Conservation (phyloP, 306 rosid genomes). For the Alnus glutinosa region DNA sequence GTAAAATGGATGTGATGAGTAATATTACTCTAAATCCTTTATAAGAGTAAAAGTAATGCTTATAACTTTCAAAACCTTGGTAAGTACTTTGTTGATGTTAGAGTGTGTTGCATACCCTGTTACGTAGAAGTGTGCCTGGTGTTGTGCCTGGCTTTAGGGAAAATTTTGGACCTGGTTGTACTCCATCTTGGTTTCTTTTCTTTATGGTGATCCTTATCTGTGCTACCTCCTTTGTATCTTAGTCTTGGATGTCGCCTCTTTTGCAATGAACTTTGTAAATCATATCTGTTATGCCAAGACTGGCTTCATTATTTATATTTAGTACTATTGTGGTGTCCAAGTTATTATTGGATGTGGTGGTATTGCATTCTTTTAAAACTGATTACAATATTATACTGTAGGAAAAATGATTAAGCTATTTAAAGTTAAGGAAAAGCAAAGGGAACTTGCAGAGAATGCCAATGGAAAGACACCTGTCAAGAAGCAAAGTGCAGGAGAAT, state of each 20-base stretch:
- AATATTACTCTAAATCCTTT: neutral
- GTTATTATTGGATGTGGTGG: neutral
- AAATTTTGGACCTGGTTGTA: neutral
- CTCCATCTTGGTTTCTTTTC: neutral
- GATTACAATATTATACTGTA: slow-evolving; percentile 21
- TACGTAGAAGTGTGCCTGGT: neutral
- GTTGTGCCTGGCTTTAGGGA: neutral
- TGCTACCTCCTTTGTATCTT: neutral
- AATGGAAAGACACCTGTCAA: slow-evolving; percentile 43
- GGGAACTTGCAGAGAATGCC: slow-evolving; percentile 51
- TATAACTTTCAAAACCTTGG: neutral
- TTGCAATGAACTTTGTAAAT: neutral
- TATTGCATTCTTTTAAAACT: neutral
- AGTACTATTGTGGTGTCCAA: neutral
- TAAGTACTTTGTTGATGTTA: neutral
- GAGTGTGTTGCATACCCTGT: neutral
- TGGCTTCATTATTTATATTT: neutral
- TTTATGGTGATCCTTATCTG: neutral
- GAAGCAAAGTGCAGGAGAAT: slow-evolving; percentile 60
- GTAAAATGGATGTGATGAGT: no score
- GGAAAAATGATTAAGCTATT: slow-evolving; percentile 59
- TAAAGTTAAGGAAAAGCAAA: slow-evolving; percentile 65
- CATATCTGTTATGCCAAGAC: neutral
- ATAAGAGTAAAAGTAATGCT: neutral
- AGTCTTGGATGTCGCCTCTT: neutral